Evolutionary conservation across 1,139 yeast species (phyloP).

Genomic region (Geotrichum reessii): DNA sequence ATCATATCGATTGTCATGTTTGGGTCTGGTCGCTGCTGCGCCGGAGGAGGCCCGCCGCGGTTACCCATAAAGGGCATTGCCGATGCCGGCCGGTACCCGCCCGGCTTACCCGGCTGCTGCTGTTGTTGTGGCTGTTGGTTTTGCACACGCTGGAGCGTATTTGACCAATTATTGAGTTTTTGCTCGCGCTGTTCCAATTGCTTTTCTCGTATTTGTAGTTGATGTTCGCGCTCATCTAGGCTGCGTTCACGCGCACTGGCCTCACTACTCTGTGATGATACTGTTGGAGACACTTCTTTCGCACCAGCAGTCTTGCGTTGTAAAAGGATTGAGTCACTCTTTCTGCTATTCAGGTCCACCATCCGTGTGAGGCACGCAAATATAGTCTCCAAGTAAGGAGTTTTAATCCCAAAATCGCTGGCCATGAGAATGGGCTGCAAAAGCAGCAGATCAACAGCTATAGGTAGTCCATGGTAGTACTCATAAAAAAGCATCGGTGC

Average conservation of each 20-base stretch:
- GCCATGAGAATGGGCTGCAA: conserved; percentile 82
- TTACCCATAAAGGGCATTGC: not conserved
- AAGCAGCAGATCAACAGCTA: conserved; percentile 66
- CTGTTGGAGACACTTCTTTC: not conserved
- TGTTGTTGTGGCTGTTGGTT: not conserved
- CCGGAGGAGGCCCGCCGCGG: not conserved
- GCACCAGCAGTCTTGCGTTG: not conserved
- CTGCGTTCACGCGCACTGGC: not conserved
- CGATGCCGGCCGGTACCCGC: not conserved
- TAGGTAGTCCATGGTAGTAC: conserved; percentile 47
- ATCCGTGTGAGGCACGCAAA: conserved; percentile 45
- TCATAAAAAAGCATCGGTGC: conserved; percentile 56
- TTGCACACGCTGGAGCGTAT: conserved; percentile 4
- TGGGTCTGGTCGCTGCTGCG: not conserved
- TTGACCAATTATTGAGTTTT: conserved; percentile 2
- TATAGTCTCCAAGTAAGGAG: conserved; percentile 83
- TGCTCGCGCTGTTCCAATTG: conserved; percentile 1
- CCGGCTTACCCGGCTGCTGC: not conserved
- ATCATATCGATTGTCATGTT: conserved; percentile 3
- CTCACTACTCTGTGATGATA: conserved; percentile 1
- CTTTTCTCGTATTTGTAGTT: conserved; percentile 1
- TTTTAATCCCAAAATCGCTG: conserved; percentile 75
- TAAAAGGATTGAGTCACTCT: not conserved
- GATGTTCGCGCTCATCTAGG: conserved; percentile 5
- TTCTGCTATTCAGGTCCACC: conserved; percentile 3